Evolutionary conservation across 345 rosid genomes (phyloP).

Genomic region (Reutealis trisperma): DNA sequence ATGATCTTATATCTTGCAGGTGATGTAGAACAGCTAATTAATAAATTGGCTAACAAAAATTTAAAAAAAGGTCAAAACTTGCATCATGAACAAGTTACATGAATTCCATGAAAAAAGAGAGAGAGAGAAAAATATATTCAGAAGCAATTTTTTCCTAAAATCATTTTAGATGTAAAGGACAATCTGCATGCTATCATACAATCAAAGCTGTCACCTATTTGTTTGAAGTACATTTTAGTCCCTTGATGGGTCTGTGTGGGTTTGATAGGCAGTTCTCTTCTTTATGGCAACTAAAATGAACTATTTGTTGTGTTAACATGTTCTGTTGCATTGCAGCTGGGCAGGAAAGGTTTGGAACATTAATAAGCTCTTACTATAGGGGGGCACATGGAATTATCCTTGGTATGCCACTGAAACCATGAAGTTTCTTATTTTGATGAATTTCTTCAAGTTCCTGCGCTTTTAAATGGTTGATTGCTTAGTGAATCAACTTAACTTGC

Average conservation of each 20-base stretch:
- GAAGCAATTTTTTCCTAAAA: too few species aligned
- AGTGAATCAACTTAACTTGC: background rate
- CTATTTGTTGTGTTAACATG: constrained; percentile 1
- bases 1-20: background rate
- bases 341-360: constrained; percentile 86
- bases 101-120: too few species aligned
- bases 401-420: constrained; percentile 47
- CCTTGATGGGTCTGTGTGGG: background rate
- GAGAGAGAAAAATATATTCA: too few species aligned
- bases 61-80: too few species aligned
- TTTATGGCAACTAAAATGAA: background rate
- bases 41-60: too few species aligned
- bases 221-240: background rate
- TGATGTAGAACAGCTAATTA: background rate
- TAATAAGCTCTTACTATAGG: constrained; percentile 86
- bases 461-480: background rate
- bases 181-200: background rate
- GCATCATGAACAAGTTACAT: too few species aligned
- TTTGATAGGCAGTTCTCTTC: background rate
- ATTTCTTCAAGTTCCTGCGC: background rate
- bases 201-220: background rate
- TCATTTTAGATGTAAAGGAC: background rate
- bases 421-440: background rate
- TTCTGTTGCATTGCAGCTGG: constrained; percentile 66
- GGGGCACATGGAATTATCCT: constrained; percentile 95